Evolutionary conservation across 345 rosid species (phyloP).

Genomic region (Syzygium aqueum): DNA sequence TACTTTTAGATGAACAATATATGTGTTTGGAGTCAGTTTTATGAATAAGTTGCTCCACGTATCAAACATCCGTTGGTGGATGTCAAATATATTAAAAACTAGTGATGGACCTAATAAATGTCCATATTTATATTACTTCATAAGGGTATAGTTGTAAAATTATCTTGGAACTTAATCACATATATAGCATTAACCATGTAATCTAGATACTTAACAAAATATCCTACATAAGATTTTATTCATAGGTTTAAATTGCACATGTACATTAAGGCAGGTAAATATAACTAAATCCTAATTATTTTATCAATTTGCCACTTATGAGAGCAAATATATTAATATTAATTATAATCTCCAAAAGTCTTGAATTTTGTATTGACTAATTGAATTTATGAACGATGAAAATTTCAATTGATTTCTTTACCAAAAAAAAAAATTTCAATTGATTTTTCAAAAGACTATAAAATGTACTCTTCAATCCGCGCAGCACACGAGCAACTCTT

Average conservation of each 20-base stretch:
- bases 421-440: neutral
- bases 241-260: neutral
- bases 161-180: neutral
- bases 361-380: neutral
- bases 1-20: neutral
- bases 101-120: neutral
- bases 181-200: neutral
- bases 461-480: neutral
- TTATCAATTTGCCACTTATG: neutral
- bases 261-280: neutral
- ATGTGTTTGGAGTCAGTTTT: neutral
- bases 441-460: neutral
- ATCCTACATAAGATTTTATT: neutral
- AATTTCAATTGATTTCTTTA: neutral
- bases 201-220: neutral
- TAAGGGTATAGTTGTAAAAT: neutral
- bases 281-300: neutral
- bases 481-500: neutral
- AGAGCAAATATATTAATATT: neutral
- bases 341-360: neutral
- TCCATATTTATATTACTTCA: neutral
- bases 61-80: neutral
- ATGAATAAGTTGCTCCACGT: neutral
- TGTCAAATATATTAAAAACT: neutral
- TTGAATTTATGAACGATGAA: neutral